phyloP scores from a whole-genome alignment of 805 yeast species.

The Saturnispora ahearnii region DNA sequence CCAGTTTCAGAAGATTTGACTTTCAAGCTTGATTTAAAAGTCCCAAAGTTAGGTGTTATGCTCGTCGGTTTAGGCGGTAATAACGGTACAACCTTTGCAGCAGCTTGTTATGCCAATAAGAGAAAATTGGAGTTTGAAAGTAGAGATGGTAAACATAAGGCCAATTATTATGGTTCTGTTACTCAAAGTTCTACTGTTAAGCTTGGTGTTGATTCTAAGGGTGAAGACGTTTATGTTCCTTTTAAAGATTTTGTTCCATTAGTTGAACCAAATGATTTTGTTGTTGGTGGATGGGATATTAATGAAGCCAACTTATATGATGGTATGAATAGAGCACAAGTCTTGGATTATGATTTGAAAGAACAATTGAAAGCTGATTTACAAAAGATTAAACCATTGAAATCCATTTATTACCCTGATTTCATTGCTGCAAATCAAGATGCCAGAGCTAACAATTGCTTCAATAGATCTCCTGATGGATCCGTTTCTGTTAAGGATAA shows the following conservation, averaged over 20 bases:
- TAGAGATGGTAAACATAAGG: constrained; percentile 62
- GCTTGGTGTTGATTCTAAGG: constrained; percentile 74
- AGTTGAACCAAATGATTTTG: constrained; percentile 82
- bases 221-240: constrained; percentile 86
- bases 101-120: constrained; percentile 79
- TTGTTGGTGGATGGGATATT: constrained; percentile 94
- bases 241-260: constrained; percentile 84
- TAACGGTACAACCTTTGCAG: constrained; percentile 87
- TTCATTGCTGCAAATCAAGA: constrained; percentile 93
- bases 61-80: constrained; percentile 95
- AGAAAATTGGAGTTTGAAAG: constrained; percentile 69
- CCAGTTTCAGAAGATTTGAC: constrained; percentile 69
- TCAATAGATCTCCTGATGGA: constrained; percentile 46
- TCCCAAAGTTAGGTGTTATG: constrained; percentile 82
- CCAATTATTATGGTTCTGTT: constrained; percentile 88
- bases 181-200: constrained; percentile 88
- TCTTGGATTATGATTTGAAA: constrained; percentile 79
- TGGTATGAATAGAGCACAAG: constrained; percentile 80
- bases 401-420: constrained; percentile 90
- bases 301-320: constrained; percentile 57
- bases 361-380: constrained; percentile 59
- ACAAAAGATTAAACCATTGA: constrained; percentile 57
- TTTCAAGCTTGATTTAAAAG: constrained; percentile 73
- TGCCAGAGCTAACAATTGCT: constrained; percentile 82
- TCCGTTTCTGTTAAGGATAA: constrained; percentile 49